phyloP scores from a whole-genome alignment of 2,329 filamentous ascomycete species.

The Botrytis byssoidea region DNA sequence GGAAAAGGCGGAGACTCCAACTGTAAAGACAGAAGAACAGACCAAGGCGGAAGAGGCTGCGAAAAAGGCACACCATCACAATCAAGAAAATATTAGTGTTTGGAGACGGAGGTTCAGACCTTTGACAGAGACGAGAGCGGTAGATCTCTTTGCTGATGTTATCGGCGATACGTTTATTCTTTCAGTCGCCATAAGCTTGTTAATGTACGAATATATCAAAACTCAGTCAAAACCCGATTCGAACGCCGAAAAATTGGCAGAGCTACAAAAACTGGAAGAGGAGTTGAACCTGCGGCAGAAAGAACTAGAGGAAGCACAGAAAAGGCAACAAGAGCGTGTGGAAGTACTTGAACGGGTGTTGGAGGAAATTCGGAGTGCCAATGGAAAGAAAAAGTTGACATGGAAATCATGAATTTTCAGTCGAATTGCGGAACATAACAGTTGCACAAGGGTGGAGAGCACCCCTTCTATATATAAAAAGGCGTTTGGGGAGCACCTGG shows the following conservation, averaged over 20 bases:
- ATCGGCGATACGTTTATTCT: slow-evolving; percentile 64
- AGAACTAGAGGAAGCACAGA: slow-evolving; percentile 52
- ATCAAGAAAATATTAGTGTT: slow-evolving; percentile 47
- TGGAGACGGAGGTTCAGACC: slow-evolving; percentile 63
- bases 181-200: slow-evolving; percentile 53
- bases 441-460: neutral
- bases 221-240: slow-evolving; percentile 59
- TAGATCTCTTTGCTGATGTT: slow-evolving; percentile 66
- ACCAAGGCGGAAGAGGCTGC: slow-evolving; percentile 52
- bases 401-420: slow-evolving; percentile 18
- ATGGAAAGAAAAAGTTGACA: slow-evolving; percentile 31
- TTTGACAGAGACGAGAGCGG: slow-evolving; percentile 63
- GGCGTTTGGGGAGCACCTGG: neutral
- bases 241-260: slow-evolving; percentile 53
- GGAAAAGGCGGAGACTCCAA: slow-evolving; percentile 62
- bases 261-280: slow-evolving; percentile 55
- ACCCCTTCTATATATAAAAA: neutral
- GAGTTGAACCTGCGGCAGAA: slow-evolving; percentile 50
- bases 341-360: slow-evolving; percentile 38
- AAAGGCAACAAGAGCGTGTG: slow-evolving; percentile 38
- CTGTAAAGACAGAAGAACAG: slow-evolving; percentile 63
- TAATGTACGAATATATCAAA: slow-evolving; percentile 62
- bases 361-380: slow-evolving; percentile 35
- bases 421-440: neutral
- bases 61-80: slow-evolving; percentile 38